phyloP scores from a whole-genome alignment of 768 basidiomycete species.

The Leccinum obscurum region DNA sequence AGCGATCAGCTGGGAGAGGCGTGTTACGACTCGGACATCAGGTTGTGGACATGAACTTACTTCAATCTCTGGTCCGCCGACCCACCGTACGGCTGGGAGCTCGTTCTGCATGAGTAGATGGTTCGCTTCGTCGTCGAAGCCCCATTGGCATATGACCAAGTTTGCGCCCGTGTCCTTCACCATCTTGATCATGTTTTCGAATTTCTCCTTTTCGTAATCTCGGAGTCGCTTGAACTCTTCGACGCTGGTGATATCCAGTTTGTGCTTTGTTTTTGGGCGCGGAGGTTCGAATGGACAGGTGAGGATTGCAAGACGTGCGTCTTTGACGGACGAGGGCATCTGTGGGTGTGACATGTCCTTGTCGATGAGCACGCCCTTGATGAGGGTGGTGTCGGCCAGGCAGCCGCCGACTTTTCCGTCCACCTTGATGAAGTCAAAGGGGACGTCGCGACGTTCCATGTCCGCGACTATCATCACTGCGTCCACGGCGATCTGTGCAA shows the following conservation, averaged over 20 bases:
- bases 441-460: constrained; percentile 90
- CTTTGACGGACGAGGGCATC: constrained; percentile 87
- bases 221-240: constrained; percentile 96
- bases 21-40: not conserved
- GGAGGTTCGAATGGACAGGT: constrained; percentile 99
- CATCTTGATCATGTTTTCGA: constrained; percentile 92
- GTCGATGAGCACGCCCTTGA: constrained; percentile 97
- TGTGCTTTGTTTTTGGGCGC: constrained; percentile 98
- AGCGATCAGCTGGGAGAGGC: constrained; percentile 74
- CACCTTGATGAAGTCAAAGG: constrained; percentile 98
- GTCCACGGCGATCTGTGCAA: constrained; percentile 97
- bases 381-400: constrained; percentile 90
- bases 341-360: constrained; percentile 99
- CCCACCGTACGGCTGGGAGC: constrained; percentile 96
- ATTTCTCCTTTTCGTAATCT: constrained; percentile 95
- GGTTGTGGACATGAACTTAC: constrained; percentile 37
- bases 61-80: constrained; percentile 99
- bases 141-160: constrained; percentile 99
- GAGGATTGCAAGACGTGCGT: constrained; percentile 93
- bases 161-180: constrained; percentile 98
- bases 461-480: constrained; percentile 96
- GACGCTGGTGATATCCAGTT: constrained; percentile 93
- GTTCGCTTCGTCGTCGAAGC: constrained; percentile 99
- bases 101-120: constrained; percentile 98
- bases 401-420: constrained; percentile 99